These are phyloP conservation scores for Saccharomycopsis selenospora DNA, from an alignment of 805 yeast species.

Conservation along the genomic window DNA sequence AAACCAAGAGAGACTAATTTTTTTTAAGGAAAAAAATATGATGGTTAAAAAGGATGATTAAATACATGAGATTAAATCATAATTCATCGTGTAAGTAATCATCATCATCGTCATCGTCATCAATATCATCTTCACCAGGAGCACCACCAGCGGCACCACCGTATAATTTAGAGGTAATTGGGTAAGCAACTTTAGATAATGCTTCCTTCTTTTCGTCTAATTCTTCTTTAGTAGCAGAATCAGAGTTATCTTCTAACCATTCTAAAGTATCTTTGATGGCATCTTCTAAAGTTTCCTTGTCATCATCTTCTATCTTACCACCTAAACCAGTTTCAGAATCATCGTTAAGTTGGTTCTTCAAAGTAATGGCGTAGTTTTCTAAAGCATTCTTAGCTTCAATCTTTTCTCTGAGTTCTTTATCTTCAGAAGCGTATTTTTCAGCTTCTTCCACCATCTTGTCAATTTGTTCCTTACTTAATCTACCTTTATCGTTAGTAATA, in stretches of 20 bases:
- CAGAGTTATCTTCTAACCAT: slow-evolving; percentile 82
- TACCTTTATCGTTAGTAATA: slow-evolving; percentile 89
- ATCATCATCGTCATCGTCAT: slow-evolving; percentile 48
- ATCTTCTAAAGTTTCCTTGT: slow-evolving; percentile 80
- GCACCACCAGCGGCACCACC: slow-evolving; percentile 46
- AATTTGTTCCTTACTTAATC: slow-evolving; percentile 87
- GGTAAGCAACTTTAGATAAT: slow-evolving; percentile 76
- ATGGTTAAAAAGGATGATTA: slow-evolving; percentile 55
- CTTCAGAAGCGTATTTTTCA: slow-evolving; percentile 89
- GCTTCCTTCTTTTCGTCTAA: slow-evolving; percentile 85
- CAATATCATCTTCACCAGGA: slow-evolving; percentile 38
- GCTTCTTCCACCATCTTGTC: slow-evolving; percentile 98
- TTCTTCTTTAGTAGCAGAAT: slow-evolving; percentile 85
- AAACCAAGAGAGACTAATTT: too few relatives aligned
- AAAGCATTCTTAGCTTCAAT: slow-evolving; percentile 82
- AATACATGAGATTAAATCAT: slow-evolving; percentile 32
- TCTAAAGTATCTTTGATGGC: slow-evolving; percentile 82
- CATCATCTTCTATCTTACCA: slow-evolving; percentile 78
- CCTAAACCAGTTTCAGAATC: slow-evolving; percentile 33
- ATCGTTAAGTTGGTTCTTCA: slow-evolving; percentile 32
- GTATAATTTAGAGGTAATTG: slow-evolving; percentile 85
- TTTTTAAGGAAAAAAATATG: slow-evolving; percentile 78
- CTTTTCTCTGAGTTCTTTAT: slow-evolving; percentile 72
- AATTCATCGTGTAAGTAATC: slow-evolving; percentile 64
- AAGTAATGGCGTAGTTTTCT: slow-evolving; percentile 81